These are phyloP conservation scores for Nicotiana benthamiana DNA, from an alignment of 257 asterid species.

Conservation along the genomic window DNA sequence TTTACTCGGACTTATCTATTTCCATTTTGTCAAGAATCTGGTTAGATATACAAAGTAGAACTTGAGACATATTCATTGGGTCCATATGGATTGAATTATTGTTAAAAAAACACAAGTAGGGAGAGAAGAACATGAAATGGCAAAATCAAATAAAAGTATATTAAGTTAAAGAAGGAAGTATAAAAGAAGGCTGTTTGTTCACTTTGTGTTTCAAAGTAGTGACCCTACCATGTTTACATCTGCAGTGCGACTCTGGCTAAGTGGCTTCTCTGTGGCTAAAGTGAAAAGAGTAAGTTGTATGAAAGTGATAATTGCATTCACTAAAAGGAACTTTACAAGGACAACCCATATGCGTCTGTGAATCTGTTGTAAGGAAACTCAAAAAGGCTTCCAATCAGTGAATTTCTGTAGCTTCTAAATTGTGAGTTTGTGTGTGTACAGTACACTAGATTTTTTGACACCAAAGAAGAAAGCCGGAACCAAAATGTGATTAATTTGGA, in stretches of 20 bases:
- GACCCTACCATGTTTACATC: constrained; percentile 4
- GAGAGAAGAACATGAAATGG: constrained; percentile 1
- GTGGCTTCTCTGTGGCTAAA: not conserved
- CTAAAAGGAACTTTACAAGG: not conserved
- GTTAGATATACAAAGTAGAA: not conserved
- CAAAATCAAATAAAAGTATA: not conserved
- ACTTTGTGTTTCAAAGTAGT: not conserved
- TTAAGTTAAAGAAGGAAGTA: not conserved
- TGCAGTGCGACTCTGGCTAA: not conserved
- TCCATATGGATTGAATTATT: constrained; percentile 17
- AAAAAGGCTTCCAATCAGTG: not conserved
- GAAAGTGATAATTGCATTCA: constrained; percentile 5
- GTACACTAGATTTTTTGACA: not conserved
- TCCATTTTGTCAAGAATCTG: no score
- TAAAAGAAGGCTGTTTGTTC: constrained; percentile 8
- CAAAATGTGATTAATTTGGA: no score
- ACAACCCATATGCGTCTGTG: constrained; percentile 2
- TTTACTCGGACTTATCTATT: no score
- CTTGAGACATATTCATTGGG: constrained; percentile 25
- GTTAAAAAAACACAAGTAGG: constrained; percentile 15
- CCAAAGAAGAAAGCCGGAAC: constrained; percentile 1
- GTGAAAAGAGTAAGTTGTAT: not conserved
- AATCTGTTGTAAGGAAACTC: not conserved
- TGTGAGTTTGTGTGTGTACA: not conserved
- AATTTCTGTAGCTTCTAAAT: not conserved